Evolutionary conservation across 2,329 filamentous ascomycete genomes (phyloP).

Genomic region (Sodiomyces alkalinus): DNA sequence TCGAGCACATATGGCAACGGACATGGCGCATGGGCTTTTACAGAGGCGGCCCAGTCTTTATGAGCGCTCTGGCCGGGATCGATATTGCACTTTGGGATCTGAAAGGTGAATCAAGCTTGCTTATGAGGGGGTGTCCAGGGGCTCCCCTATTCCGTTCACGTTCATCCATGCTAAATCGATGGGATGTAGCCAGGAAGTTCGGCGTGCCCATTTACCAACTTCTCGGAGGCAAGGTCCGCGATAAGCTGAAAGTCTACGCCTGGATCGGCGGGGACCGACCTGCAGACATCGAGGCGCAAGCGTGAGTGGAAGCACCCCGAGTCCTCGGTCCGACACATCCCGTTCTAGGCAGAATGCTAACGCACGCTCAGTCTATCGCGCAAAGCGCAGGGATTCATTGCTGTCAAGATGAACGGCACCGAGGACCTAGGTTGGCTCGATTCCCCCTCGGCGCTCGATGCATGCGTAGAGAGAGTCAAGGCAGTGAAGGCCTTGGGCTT

Average conservation of each 20-base stretch:
- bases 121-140: too few relatives aligned
- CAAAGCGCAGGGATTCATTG: conserved; percentile 45
- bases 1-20: conserved; percentile 69
- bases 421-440: conserved; percentile 66
- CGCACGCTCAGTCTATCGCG: conserved; percentile 35
- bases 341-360: too few relatives aligned
- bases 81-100: conserved; percentile 73
- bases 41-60: conserved; percentile 63
- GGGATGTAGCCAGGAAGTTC: conserved; percentile 22
- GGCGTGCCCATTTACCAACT: conserved; percentile 59
- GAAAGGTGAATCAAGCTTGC: conserved; percentile 28
- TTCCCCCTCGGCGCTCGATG: conserved; percentile 46
- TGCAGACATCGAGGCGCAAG: conserved; percentile 46
- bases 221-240: conserved; percentile 57
- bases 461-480: conserved; percentile 51
- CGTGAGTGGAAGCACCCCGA: conserved; percentile 23
- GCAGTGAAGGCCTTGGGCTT: conserved; percentile 54
- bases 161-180: neutral
- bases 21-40: conserved; percentile 61
- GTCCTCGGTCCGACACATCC: conserved; percentile 6
- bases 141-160: rapidly evolving
- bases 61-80: conserved; percentile 63
- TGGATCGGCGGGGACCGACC: conserved; percentile 69
- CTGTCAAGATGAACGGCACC: conserved; percentile 69
- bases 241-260: conserved; percentile 56